phyloP scores from a whole-genome alignment of 108 stramenopile species.

The Nitzschia sp. region DNA sequence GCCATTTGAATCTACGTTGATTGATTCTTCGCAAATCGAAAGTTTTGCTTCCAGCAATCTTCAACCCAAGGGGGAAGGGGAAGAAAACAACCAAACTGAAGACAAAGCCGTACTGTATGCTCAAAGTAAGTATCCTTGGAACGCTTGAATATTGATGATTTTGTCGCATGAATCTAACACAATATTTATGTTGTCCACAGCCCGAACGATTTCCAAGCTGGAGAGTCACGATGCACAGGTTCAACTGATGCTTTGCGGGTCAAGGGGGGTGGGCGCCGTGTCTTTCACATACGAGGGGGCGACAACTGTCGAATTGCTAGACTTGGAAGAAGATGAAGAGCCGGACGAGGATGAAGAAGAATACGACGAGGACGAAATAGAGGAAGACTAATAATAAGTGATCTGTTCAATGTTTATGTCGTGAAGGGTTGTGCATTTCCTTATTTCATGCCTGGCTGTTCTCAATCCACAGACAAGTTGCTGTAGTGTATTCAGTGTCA shows the following conservation, averaged over 20 bases:
- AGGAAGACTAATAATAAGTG: neutral
- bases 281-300: slow-evolving; percentile 17
- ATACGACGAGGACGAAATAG: slow-evolving; percentile 25
- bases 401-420: too few relatives aligned
- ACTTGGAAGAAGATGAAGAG: slow-evolving; percentile 78
- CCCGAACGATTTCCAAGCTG: slow-evolving; percentile 13
- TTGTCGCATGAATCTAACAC: neutral
- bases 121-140: slow-evolving; percentile 17
- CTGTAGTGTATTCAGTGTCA: neutral
- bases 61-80: slow-evolving; percentile 1
- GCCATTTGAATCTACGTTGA: slow-evolving; percentile 20
- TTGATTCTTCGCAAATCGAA: slow-evolving; percentile 8
- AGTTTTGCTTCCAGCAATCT: neutral
- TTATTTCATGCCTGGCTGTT: too few relatives aligned
- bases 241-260: slow-evolving; percentile 53
- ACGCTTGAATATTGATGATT: neutral
- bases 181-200: slow-evolving; percentile 16
- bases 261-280: slow-evolving; percentile 65
- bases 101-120: slow-evolving; percentile 6
- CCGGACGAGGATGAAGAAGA: slow-evolving; percentile 38
- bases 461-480: too few relatives aligned
- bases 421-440: too few relatives aligned
- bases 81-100: neutral
- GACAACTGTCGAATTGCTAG: slow-evolving; percentile 53
- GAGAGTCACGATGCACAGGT: neutral